phyloP scores from a whole-genome alignment of 164 flowering plant species.

The grape (Vitis vinifera) region DNA sequence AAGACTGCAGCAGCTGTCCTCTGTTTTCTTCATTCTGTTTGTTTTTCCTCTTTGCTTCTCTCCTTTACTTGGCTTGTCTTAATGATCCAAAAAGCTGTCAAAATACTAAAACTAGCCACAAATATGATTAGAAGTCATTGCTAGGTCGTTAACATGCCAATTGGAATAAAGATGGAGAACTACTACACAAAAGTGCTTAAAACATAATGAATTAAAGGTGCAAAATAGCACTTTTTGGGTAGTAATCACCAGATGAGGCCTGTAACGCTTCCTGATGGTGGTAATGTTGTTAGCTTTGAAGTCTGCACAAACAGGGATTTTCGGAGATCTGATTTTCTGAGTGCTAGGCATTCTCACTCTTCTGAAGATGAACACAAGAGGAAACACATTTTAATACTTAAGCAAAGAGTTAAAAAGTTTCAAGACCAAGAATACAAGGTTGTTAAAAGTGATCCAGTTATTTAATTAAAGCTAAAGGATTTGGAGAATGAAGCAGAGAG shows the following conservation, averaged over 20 bases:
- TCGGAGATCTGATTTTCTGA: slow-evolving; percentile 16
- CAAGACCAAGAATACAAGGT: slow-evolving; percentile 47
- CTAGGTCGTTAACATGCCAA: no score
- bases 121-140: no score
- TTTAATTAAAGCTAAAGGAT: slow-evolving; percentile 36
- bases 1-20: no score
- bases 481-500: slow-evolving; percentile 49
- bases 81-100: no score
- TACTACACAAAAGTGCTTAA: no score
- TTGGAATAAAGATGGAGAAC: no score
- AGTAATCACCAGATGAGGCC: slow-evolving; percentile 15
- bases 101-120: no score
- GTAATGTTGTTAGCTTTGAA: slow-evolving; percentile 18
- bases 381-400: slow-evolving; percentile 59
- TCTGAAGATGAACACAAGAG: slow-evolving; percentile 32
- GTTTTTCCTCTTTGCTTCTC: no score
- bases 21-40: no score
- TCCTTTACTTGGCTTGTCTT: no score
- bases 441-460: slow-evolving; percentile 20
- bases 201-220: no score
- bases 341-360: slow-evolving; percentile 1
- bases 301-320: slow-evolving; percentile 6
- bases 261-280: slow-evolving; percentile 6
- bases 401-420: slow-evolving; percentile 54
- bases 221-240: no score